phyloP scores from a whole-genome alignment of 106 monocot species.

The Hemerocallis citrina region DNA sequence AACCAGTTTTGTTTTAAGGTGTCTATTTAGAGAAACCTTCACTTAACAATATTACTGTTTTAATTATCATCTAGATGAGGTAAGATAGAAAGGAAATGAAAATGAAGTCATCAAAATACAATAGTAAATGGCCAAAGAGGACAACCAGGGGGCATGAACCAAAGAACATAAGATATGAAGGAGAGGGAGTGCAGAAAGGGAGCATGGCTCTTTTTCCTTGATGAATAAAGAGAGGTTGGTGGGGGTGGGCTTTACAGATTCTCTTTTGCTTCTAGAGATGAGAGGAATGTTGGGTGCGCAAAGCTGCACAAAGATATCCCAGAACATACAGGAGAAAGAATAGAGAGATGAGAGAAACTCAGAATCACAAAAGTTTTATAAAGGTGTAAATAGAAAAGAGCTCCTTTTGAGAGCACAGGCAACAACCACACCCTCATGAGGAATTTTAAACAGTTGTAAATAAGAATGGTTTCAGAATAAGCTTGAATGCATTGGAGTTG shows the following conservation, averaged over 20 bases:
- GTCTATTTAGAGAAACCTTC: neutral
- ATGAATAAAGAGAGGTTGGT: neutral
- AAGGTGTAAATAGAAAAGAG: neutral
- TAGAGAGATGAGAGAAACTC: slow-evolving; percentile 7
- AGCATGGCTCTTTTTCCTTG: neutral
- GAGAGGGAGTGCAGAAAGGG: slow-evolving; percentile 8
- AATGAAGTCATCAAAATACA: too few relatives aligned
- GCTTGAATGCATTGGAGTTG: too few relatives aligned
- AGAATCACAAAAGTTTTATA: neutral
- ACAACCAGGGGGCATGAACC: neutral
- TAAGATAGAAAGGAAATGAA: neutral
- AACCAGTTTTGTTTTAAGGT: neutral
- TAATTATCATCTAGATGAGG: neutral
- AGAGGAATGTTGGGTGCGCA: slow-evolving; percentile 20
- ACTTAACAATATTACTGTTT: neutral
- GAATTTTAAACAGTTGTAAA: too few relatives aligned
- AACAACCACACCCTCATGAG: too few relatives aligned
- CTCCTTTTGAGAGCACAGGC: slow-evolving; percentile 2
- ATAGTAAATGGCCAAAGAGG: neutral
- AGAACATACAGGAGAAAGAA: neutral
- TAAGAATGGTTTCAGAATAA: too few relatives aligned
- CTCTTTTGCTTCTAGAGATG: slow-evolving; percentile 19
- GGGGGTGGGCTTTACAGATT: slow-evolving; percentile 17
- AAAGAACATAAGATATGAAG: too few relatives aligned
- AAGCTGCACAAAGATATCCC: slow-evolving; percentile 24